Conservation (phyloP, 345 rosid species). For the Salix viminalis region DNA sequence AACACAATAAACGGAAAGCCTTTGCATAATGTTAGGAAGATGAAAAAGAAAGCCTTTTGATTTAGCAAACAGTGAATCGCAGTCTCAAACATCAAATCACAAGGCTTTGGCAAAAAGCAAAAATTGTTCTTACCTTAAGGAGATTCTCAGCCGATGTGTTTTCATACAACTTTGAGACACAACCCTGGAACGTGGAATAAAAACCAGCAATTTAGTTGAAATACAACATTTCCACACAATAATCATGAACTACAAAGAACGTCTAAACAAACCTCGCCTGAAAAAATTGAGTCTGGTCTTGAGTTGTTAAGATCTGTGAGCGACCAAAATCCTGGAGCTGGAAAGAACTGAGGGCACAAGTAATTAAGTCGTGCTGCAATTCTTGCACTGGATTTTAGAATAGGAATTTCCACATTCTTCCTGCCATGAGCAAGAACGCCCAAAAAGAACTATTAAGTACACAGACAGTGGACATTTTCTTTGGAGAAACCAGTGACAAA, state of each 20-base stretch:
- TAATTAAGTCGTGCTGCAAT: conserved; percentile 77
- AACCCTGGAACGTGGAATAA: conserved; percentile 38
- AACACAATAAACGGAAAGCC: not conserved
- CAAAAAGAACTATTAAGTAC: not conserved
- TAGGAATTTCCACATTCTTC: conserved; percentile 77
- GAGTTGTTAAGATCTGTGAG: conserved; percentile 29
- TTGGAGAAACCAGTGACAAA: conserved; percentile 11
- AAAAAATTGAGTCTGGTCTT: conserved; percentile 19
- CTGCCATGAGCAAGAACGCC: conserved; percentile 30
- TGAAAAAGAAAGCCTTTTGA: not conserved
- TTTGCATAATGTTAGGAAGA: not conserved
- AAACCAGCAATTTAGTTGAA: conserved; percentile 11
- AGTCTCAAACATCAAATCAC: not conserved
- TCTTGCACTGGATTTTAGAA: conserved; percentile 74
- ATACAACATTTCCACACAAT: conserved; percentile 2
- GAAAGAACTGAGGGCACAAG: conserved; percentile 93
- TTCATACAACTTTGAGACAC: conserved; percentile 29
- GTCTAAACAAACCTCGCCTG: conserved; percentile 45
- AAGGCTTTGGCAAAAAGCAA: not conserved
- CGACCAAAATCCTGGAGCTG: conserved; percentile 81
- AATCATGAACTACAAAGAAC: not conserved
- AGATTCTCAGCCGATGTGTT: conserved; percentile 80
- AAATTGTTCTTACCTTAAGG: conserved; percentile 61
- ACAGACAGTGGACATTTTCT: not conserved
- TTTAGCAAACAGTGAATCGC: not conserved